Evolutionary conservation across 495 filamentous ascomycete species (phyloP).

Genomic region (Penicillium diatomitis): DNA sequence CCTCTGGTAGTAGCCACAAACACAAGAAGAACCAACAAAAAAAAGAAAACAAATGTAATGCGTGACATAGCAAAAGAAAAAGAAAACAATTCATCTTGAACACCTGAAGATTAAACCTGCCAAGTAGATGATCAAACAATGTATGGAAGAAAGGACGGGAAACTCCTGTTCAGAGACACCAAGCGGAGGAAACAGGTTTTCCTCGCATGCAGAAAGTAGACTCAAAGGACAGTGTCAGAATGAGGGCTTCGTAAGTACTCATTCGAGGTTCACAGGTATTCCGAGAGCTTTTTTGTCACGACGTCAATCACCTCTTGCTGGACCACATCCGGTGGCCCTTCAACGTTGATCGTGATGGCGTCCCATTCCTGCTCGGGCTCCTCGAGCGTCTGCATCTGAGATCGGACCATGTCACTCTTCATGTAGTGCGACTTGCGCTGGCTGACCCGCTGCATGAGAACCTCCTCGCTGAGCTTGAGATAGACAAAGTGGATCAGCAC

Average conservation of each 20-base stretch:
- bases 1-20: slow-evolving; percentile 2
- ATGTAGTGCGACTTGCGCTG: slow-evolving; percentile 82
- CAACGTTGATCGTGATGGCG: slow-evolving; percentile 75
- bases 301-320: slow-evolving; percentile 52
- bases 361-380: slow-evolving; percentile 75
- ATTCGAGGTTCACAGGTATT: slow-evolving; percentile 15
- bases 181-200: slow-evolving; percentile 1
- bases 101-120: too few species aligned
- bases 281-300: slow-evolving; percentile 34
- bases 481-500: slow-evolving; percentile 90
- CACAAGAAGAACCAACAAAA: slow-evolving; percentile 14
- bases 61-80: too few species aligned
- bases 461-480: slow-evolving; percentile 64
- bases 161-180: slow-evolving; percentile 7
- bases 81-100: too few species aligned
- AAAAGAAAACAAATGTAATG: not conserved
- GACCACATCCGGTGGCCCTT: slow-evolving; percentile 54
- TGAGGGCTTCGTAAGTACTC: too few species aligned
- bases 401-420: slow-evolving; percentile 95
- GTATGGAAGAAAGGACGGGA: too few species aligned
- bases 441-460: slow-evolving; percentile 64
- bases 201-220: slow-evolving; percentile 4
- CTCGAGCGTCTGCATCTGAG: slow-evolving; percentile 80
- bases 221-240: too few species aligned
- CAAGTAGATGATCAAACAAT: too few species aligned